A percentile compares a stretch with the other conserved stretches of the same genome.
These are phyloP conservation scores for Juglanconis oblonga DNA, from an alignment of 2,329 filamentous ascomycete species.

Conservation along the genomic window DNA sequence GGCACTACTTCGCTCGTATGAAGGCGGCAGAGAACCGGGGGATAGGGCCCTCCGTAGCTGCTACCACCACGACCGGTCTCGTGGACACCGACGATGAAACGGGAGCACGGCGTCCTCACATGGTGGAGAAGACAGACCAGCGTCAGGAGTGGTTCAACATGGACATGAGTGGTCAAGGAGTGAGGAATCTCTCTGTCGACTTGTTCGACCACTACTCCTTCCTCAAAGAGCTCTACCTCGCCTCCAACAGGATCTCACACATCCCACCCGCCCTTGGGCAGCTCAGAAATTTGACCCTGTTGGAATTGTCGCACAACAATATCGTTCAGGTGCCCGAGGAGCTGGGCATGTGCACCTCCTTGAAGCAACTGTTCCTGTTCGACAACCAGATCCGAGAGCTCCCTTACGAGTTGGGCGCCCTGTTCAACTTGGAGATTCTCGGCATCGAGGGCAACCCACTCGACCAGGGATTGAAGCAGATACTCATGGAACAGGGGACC, in stretches of 20 bases:
- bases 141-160: slow-evolving; percentile 88
- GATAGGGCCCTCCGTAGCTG: slow-evolving; percentile 53
- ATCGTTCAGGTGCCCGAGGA: slow-evolving; percentile 80
- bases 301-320: slow-evolving; percentile 88
- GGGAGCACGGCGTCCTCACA: slow-evolving; percentile 60
- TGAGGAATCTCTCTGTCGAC: slow-evolving; percentile 74
- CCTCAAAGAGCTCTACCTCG: slow-evolving; percentile 86
- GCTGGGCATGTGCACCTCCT: slow-evolving; percentile 92
- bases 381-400: slow-evolving; percentile 84
- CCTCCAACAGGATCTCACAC: slow-evolving; percentile 81
- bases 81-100: slow-evolving; percentile 52
- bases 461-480: slow-evolving; percentile 71
- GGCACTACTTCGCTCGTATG: slow-evolving; percentile 69
- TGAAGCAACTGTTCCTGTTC: slow-evolving; percentile 82
- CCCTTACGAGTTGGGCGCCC: slow-evolving; percentile 81
- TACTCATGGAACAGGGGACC: slow-evolving; percentile 84
- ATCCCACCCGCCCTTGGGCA: slow-evolving; percentile 81
- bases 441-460: slow-evolving; percentile 92
- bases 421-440: slow-evolving; percentile 84
- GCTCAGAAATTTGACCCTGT: slow-evolving; percentile 73
- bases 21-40: slow-evolving; percentile 70
- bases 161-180: slow-evolving; percentile 92
- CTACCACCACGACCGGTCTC: slow-evolving; percentile 45
- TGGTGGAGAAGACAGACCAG: slow-evolving; percentile 63
- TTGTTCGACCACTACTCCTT: slow-evolving; percentile 84